Evolutionary conservation across 441 rosid genomes (phyloP), one percentile per base, ranked within the genome.

Genomic region (Pelargonium fulgidum): DNA sequence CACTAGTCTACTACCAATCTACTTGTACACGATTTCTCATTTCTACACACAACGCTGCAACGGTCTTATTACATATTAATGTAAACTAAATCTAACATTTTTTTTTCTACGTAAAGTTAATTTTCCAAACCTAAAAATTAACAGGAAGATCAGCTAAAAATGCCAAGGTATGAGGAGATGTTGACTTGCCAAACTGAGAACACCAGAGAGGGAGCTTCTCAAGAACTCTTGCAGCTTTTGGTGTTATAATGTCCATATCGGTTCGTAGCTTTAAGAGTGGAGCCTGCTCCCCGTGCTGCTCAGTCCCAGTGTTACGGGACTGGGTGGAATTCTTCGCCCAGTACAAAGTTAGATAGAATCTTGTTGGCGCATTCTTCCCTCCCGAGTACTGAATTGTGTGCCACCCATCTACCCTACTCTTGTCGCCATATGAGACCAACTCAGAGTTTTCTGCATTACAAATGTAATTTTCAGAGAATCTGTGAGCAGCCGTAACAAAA

Each of bases 371-470:
- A 19, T 80, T 85, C 72, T 83, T 89, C 71, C 99, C 97, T 36
- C 97, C 97, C 9, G 97, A 76, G 77, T 86, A 92, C 75, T 94
- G 99, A 75, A 94, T 85, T 10, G 75, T 77, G 79, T 87, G 96
- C 98, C 97, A 94, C 74, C 97, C 93, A 3, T 89, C 84, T 41
- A 66, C 36, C 33, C 78, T 76, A 59, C 72, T 77, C 81, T 85
- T 91, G 63, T 79, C 78, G 20, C 79, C 87, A 2, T 20, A 62
- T 2, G 89, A 78, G 70, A 88, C 81, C 66, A 94, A 45, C 58
- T 80, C 82, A 0, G 78, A 79, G 65, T 80, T 77, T 58, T 70
- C 97, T 80, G 81, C 77, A 80, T 50, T 65, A 29, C 47, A 61
- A 12, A 58, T 62, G 26, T 17, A 14, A 54, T 26, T 22, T 24